A percentile compares a stretch with the other conserved stretches of the same genome.
phyloP scores from a whole-genome alignment of 768 basidiomycete species.

The Kwoniella dendrophila region DNA sequence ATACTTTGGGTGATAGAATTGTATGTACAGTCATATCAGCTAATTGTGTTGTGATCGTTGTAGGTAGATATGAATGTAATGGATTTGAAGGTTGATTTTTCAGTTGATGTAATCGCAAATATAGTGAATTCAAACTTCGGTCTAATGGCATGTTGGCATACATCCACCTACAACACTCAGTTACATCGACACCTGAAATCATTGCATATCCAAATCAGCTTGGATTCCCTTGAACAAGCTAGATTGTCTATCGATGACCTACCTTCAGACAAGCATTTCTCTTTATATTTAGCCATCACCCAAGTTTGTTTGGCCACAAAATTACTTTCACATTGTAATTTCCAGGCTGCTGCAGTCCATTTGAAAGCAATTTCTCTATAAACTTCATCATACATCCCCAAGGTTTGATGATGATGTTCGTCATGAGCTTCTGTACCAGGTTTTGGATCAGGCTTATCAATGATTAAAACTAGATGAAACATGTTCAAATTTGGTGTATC shows the following conservation, averaged over 20 bases:
- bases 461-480: constrained; percentile 83
- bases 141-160: constrained; percentile 72
- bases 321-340: constrained; percentile 82
- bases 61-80: constrained; percentile 57
- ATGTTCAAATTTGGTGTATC: constrained; percentile 41
- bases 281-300: constrained; percentile 68
- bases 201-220: not conserved
- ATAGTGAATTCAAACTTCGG: constrained; percentile 75
- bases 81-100: constrained; percentile 39
- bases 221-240: not conserved
- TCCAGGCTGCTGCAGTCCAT: constrained; percentile 85
- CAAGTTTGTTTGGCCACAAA: constrained; percentile 85
- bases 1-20: constrained; percentile 80
- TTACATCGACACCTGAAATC: constrained; percentile 51
- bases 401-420: constrained; percentile 19
- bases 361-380: constrained; percentile 89
- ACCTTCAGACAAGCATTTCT: constrained; percentile 63
- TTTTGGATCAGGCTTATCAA: constrained; percentile 81
- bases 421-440: constrained; percentile 27
- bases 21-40: constrained; percentile 79
- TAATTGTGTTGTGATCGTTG: constrained; percentile 76
- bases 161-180: constrained; percentile 59
- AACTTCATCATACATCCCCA: constrained; percentile 64
- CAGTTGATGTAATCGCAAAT: constrained; percentile 70
- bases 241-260: constrained; percentile 20